Evolutionary conservation across 1,284 basidiomycete genomes (phyloP).

Genomic region (Chalciporus sp.): DNA sequence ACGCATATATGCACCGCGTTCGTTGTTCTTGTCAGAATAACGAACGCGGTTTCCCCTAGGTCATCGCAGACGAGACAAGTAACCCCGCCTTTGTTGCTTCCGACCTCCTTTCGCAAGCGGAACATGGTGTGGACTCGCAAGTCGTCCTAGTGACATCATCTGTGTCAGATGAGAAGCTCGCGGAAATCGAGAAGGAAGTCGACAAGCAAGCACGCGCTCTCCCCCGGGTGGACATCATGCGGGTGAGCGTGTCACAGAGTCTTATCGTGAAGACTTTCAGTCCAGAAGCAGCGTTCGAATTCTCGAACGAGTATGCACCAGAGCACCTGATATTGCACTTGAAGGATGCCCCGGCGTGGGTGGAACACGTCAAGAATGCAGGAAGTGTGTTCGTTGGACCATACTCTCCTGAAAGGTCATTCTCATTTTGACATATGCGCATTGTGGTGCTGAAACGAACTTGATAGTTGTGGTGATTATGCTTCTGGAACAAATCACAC

Average conservation of each 20-base stretch:
- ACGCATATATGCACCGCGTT: slow-evolving; percentile 32
- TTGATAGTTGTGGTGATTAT: slow-evolving; percentile 90
- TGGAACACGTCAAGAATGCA: slow-evolving; percentile 82
- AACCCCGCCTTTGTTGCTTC: slow-evolving; percentile 93
- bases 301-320: slow-evolving; percentile 97
- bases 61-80: slow-evolving; percentile 88
- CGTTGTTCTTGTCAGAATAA: slow-evolving; percentile 40
- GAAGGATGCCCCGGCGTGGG: slow-evolving; percentile 65
- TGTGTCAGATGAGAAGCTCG: slow-evolving; percentile 64
- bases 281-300: slow-evolving; percentile 78
- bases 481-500: slow-evolving; percentile 99
- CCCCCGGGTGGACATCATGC: slow-evolving; percentile 87
- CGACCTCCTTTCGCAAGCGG: slow-evolving; percentile 95
- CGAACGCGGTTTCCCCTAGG: slow-evolving; percentile 53
- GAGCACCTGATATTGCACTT: slow-evolving; percentile 95
- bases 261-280: slow-evolving; percentile 79
- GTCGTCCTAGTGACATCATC: slow-evolving; percentile 89
- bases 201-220: slow-evolving; percentile 88
- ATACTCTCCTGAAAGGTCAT: slow-evolving; percentile 91
- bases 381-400: slow-evolving; percentile 96
- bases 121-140: slow-evolving; percentile 98
- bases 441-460: slow-evolving; percentile 7
- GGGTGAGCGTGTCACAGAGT: slow-evolving; percentile 90
- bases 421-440: not conserved
- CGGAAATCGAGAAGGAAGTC: slow-evolving; percentile 82